These are phyloP conservation scores for Eucalyptus albens DNA, from an alignment of 345 rosid genomes.

Conservation along the genomic window DNA sequence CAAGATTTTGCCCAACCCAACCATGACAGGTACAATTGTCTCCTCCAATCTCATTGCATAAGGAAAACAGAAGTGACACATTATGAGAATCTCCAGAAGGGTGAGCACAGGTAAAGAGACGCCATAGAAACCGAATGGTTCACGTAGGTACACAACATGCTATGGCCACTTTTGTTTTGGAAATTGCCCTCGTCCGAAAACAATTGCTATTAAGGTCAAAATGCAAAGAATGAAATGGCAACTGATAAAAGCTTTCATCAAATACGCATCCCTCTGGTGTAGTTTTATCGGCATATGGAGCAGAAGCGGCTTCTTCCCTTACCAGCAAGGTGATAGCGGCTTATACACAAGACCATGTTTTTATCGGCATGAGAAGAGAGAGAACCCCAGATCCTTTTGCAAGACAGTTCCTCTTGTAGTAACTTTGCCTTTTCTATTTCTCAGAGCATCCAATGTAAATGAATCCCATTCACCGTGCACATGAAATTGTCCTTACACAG, in stretches of 20 bases:
- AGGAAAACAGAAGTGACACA: not conserved
- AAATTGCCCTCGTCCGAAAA: not conserved
- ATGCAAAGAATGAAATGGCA: not conserved
- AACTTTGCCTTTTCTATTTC: not conserved
- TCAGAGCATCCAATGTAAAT: not conserved
- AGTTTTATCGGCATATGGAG: not conserved
- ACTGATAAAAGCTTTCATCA: not conserved
- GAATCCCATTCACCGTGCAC: not conserved
- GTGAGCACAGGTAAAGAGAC: not conserved
- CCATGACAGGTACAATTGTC: not conserved
- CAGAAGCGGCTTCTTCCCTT: not conserved
- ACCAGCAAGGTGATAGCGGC: not conserved
- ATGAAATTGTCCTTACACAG: not conserved
- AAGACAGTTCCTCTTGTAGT: not conserved
- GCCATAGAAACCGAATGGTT: not conserved
- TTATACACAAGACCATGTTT: not conserved
- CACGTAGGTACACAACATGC: not conserved
- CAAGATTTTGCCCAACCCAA: conserved; percentile 36
- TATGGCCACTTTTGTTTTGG: not conserved
- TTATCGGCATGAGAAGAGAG: not conserved
- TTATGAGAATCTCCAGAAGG: not conserved
- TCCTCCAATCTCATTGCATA: not conserved
- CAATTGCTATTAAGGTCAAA: not conserved
- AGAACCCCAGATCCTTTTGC: not conserved
- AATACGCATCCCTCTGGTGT: not conserved